Percentiles rank a stretch among this genome's conserved stretches.
phyloP scores from a whole-genome alignment of 2,329 filamentous ascomycete genomes.

The Raffaelea deltoideospora region DNA sequence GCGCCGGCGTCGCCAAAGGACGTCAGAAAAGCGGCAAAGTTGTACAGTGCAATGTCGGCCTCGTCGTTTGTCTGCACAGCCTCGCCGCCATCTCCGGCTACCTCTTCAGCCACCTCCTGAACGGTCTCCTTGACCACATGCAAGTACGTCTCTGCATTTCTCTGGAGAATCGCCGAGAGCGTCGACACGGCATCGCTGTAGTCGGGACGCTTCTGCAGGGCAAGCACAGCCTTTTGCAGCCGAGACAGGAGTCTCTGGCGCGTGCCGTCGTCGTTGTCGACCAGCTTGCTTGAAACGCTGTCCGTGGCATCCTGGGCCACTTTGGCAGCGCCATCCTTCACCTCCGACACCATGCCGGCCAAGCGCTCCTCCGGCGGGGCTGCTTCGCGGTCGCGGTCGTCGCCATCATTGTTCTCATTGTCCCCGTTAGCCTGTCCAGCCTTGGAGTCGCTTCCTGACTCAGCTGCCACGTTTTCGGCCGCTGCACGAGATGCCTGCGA shows the following conservation, averaged over 20 bases:
- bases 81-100: too few species aligned
- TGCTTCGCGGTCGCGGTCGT: constrained; percentile 33
- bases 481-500: constrained; percentile 62
- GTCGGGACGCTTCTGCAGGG: constrained; percentile 60
- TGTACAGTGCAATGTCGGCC: constrained; percentile 58
- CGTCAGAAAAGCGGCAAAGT: constrained; percentile 67
- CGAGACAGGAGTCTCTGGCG: constrained; percentile 42
- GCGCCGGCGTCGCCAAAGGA: constrained; percentile 61
- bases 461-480: constrained; percentile 45
- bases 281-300: constrained; percentile 60
- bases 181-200: constrained; percentile 80
- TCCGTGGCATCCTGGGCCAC: constrained; percentile 44
- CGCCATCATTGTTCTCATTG: not conserved
- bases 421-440: constrained; percentile 37
- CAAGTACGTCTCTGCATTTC: constrained; percentile 67
- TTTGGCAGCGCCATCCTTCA: constrained; percentile 36
- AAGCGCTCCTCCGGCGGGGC: constrained; percentile 27
- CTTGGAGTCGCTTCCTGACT: constrained; percentile 25
- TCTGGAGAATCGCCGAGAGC: constrained; percentile 57
- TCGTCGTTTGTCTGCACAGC: constrained; percentile 61
- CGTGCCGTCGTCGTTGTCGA: constrained; percentile 56
- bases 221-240: constrained; percentile 60
- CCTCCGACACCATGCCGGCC: constrained; percentile 35
- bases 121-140: constrained; percentile 53
- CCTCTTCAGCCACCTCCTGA: constrained; percentile 47